Percentiles rank a stretch among this genome's conserved stretches.
Conservation (phyloP, 2,329 filamentous ascomycete species). For the Truncatella angustata region DNA sequence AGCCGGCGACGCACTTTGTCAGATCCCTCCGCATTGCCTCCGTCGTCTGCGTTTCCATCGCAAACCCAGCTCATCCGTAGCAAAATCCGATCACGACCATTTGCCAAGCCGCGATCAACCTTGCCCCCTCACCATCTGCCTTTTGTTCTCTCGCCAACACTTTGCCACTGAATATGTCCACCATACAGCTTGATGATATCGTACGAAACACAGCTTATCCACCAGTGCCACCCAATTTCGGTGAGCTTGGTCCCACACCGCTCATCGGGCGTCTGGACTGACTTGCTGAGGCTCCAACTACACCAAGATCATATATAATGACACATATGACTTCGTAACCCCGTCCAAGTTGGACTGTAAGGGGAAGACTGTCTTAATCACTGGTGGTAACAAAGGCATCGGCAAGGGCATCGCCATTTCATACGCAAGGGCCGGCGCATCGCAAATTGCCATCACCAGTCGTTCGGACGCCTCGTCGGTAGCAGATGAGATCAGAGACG, state of each 20-base stretch:
- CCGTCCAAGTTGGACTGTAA: conserved; percentile 34
- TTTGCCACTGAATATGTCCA: background rate
- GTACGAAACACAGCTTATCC: conserved; percentile 10
- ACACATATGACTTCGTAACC: conserved; percentile 54
- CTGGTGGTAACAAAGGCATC: conserved; percentile 53
- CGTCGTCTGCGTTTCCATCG: too few species aligned
- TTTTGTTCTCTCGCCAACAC: too few species aligned
- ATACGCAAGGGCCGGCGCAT: conserved; percentile 52
- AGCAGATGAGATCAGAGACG: conserved; percentile 30
- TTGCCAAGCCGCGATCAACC: too few species aligned
- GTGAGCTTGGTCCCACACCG: conserved; percentile 4
- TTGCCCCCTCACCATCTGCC: too few species aligned
- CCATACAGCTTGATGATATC: background rate
- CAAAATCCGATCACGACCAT: too few species aligned
- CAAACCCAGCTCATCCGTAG: too few species aligned
- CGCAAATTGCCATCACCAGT: conserved; percentile 51
- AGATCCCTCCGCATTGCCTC: too few species aligned
- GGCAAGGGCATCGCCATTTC: conserved; percentile 53
- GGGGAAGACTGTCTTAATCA: conserved; percentile 46
- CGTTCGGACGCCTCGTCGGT: conserved; percentile 44
- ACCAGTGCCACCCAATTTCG: conserved; percentile 15
- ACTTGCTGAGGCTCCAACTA: conserved; percentile 17
- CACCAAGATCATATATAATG: conserved; percentile 23
- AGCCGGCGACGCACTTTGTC: too few species aligned
- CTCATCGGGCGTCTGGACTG: too few species aligned